Evolutionary conservation across 2,329 filamentous ascomycete species (phyloP).

Genomic region (Didymella glomerata): DNA sequence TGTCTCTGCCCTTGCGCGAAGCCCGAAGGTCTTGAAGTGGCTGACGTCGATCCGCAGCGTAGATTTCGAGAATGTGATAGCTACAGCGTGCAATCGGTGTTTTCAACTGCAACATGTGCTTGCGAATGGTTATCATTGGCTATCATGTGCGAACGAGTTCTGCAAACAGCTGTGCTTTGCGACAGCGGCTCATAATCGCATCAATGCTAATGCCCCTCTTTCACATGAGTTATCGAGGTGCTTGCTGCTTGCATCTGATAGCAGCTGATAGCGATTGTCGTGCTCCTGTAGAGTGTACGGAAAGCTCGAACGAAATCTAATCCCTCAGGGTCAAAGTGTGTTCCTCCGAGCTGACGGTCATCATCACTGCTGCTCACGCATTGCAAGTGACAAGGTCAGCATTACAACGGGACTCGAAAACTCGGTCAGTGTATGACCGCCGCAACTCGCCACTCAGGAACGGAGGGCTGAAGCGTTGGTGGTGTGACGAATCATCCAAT

Average conservation of each 20-base stretch:
- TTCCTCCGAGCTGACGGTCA: constrained; percentile 2
- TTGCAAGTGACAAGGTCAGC: constrained; percentile 1
- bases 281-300: background rate
- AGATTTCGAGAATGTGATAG: background rate
- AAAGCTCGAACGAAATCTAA: background rate
- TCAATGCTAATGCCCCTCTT: constrained; percentile 10
- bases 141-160: background rate
- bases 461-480: constrained; percentile 11
- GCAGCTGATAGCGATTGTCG: constrained; percentile 4
- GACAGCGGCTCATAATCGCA: constrained; percentile 9
- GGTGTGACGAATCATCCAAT: constrained; percentile 11
- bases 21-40: no score
- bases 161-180: constrained; percentile 11
- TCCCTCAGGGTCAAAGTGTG: background rate
- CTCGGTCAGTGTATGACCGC: constrained; percentile 18
- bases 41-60: background rate
- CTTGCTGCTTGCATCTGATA: constrained; percentile 7
- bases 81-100: background rate
- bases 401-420: background rate
- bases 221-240: constrained; percentile 15
- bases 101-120: constrained; percentile 1
- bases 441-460: constrained; percentile 22
- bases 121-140: constrained; percentile 4
- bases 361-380: background rate
- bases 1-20: no score